phyloP scores from a whole-genome alignment of 2,329 filamentous ascomycete genomes.

The Xylariaceae sp. region DNA sequence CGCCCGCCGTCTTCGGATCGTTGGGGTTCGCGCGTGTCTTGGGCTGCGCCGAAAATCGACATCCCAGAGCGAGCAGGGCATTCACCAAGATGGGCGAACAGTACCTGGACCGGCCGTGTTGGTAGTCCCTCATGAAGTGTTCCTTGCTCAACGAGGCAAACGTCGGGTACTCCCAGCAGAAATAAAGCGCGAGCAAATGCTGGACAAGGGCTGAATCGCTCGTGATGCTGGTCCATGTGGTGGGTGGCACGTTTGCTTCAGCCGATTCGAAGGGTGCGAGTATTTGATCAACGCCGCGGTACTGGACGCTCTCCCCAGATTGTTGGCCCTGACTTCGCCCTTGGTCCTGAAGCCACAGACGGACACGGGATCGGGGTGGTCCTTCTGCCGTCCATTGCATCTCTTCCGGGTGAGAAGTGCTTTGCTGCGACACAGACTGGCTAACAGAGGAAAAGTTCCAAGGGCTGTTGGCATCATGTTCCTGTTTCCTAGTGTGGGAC shows the following conservation, averaged over 20 bases:
- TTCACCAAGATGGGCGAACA: slow-evolving; percentile 65
- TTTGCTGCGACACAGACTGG: slow-evolving; percentile 41
- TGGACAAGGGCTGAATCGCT: slow-evolving; percentile 53
- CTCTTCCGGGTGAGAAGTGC: slow-evolving; percentile 41
- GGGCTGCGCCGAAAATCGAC: slow-evolving; percentile 61
- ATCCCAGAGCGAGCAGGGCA: slow-evolving; percentile 59
- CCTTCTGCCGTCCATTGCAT: slow-evolving; percentile 43
- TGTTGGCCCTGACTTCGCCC: slow-evolving; percentile 22
- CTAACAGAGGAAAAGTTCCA: slow-evolving; percentile 46
- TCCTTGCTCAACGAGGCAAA: slow-evolving; percentile 69
- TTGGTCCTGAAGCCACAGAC: slow-evolving; percentile 45
- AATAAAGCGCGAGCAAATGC: slow-evolving; percentile 61
- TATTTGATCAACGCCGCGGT: slow-evolving; percentile 42
- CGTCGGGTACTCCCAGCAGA: slow-evolving; percentile 72
- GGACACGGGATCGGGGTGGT: slow-evolving; percentile 42
- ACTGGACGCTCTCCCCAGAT: slow-evolving; percentile 29
- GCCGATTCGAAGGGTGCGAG: slow-evolving; percentile 41
- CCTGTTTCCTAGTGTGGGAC: slow-evolving; percentile 34
- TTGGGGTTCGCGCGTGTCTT: slow-evolving; percentile 57
- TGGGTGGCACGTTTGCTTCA: slow-evolving; percentile 38
- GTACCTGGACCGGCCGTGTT: slow-evolving; percentile 54
- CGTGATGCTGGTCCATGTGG: slow-evolving; percentile 58
- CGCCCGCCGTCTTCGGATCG: slow-evolving; percentile 61
- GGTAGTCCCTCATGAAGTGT: slow-evolving; percentile 63
- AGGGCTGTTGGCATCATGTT: slow-evolving; percentile 40